These are phyloP conservation scores for Chloranthus sessilifolius DNA, from an alignment of 164 flowering plant genomes.

Conservation along the genomic window DNA sequence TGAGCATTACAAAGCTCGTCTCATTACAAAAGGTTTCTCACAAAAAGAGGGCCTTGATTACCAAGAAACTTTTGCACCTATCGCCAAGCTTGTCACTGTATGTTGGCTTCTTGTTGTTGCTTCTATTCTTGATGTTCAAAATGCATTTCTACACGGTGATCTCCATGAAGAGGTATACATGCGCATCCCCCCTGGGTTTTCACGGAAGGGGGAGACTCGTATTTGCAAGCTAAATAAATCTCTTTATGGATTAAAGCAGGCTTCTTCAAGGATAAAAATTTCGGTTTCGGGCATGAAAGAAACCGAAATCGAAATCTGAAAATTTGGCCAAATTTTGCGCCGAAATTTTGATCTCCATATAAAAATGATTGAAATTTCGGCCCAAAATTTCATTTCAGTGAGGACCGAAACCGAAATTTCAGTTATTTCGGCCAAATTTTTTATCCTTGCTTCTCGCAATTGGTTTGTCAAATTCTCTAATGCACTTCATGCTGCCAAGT, in stretches of 20 bases:
- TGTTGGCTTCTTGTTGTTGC: not conserved
- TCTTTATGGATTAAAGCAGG: not conserved
- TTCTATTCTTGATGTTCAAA: not conserved
- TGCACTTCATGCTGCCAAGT: not conserved
- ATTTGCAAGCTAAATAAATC: not conserved
- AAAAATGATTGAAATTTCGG: too few relatives aligned
- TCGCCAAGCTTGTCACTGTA: not conserved
- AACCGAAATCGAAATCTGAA: too few relatives aligned
- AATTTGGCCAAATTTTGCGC: too few relatives aligned
- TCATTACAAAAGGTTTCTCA: not conserved
- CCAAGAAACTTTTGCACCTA: conserved; percentile 4
- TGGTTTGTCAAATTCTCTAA: conserved; percentile 2
- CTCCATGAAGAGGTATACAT: conserved; percentile 6
- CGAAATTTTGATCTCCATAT: too few relatives aligned
- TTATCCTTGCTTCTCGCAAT: not conserved
- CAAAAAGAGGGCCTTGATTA: conserved; percentile 1
- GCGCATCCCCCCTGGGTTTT: not conserved
- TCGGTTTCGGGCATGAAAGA: too few relatives aligned
- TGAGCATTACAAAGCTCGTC: not conserved
- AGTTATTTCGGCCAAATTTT: too few relatives aligned
- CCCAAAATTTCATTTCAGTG: too few relatives aligned
- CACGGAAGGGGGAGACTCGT: not conserved
- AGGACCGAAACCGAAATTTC: too few relatives aligned
- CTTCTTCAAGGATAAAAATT: too few relatives aligned
- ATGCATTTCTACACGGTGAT: conserved; percentile 3